Evolutionary conservation across 2,329 filamentous ascomycete genomes (phyloP).

Genomic region (Domatiomyces globalis): DNA sequence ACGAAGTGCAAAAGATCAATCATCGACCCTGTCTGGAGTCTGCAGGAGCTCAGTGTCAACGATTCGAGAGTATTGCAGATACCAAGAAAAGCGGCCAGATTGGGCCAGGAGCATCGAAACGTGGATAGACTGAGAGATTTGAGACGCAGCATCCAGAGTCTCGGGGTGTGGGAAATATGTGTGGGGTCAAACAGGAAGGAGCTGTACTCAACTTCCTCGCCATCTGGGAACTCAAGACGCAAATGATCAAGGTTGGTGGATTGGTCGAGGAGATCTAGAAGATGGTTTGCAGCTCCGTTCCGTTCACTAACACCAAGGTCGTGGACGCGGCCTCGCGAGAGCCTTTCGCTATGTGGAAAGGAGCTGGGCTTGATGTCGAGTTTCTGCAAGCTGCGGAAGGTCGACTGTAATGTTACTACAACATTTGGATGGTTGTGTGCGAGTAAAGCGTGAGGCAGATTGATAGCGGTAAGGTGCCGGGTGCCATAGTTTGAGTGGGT

Average conservation of each 20-base stretch:
- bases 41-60: slow-evolving; percentile 7
- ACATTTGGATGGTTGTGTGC: background rate
- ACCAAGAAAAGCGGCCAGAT: slow-evolving; percentile 6
- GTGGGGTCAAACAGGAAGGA: slow-evolving; percentile 11
- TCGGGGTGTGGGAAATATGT: slow-evolving; percentile 8
- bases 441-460: slow-evolving; percentile 9
- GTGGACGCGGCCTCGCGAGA: slow-evolving; percentile 4
- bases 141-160: slow-evolving; percentile 7
- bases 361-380: slow-evolving; percentile 6
- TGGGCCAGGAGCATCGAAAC: slow-evolving; percentile 8
- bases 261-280: slow-evolving; percentile 7
- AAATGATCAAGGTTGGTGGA: slow-evolving; percentile 7
- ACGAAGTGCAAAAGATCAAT: slow-evolving; percentile 8
- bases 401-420: slow-evolving; percentile 1
- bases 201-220: slow-evolving; percentile 7
- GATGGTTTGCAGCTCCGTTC: slow-evolving; percentile 2
- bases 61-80: slow-evolving; percentile 4
- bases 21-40: slow-evolving; percentile 9
- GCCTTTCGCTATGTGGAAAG: slow-evolving; percentile 13
- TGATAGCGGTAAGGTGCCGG: slow-evolving; percentile 4
- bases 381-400: slow-evolving; percentile 4
- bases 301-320: slow-evolving; percentile 6
- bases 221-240: slow-evolving; percentile 7
- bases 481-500: slow-evolving; percentile 2
- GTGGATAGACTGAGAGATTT: slow-evolving; percentile 6